Percentiles rank a stretch among this genome's conserved stretches.
Evolutionary conservation across 441 rosid species (phyloP).

Genomic region (Raphanus hybrid): DNA sequence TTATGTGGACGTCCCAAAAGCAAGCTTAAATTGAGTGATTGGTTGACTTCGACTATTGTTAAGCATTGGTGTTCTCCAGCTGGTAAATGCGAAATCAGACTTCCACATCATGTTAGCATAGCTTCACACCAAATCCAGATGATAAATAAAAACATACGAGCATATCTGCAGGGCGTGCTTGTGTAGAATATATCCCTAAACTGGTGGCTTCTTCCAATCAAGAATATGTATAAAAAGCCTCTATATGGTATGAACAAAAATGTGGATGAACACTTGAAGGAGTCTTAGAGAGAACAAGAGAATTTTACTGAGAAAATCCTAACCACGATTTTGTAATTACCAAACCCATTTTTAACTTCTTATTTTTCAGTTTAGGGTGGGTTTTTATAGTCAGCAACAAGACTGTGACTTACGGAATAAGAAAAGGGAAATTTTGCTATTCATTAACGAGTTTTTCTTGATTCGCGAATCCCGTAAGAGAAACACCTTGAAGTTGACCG

Average conservation of each 20-base stretch:
- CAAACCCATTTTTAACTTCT: background rate
- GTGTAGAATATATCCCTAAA: background rate
- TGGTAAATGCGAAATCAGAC: conserved; percentile 3
- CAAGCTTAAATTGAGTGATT: background rate
- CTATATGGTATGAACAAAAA: background rate
- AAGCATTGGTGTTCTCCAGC: background rate
- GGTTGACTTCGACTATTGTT: background rate
- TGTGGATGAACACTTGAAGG: background rate
- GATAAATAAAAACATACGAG: background rate
- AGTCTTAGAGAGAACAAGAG: background rate
- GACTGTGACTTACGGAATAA: background rate
- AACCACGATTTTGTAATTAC: background rate
- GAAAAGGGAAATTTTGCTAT: background rate
- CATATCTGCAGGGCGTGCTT: background rate
- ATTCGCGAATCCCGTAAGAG: background rate
- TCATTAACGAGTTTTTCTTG: background rate
- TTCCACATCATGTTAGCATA: background rate
- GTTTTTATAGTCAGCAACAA: background rate
- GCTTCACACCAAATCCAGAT: background rate
- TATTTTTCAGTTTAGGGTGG: background rate
- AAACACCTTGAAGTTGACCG: conserved; percentile 28
- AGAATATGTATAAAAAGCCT: background rate
- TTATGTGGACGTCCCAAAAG: background rate
- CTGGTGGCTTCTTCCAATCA: background rate
- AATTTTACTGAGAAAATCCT: background rate